Conservation (phyloP, 2,329 filamentous ascomycete genomes). For the Colletotrichum chlorophyti region DNA sequence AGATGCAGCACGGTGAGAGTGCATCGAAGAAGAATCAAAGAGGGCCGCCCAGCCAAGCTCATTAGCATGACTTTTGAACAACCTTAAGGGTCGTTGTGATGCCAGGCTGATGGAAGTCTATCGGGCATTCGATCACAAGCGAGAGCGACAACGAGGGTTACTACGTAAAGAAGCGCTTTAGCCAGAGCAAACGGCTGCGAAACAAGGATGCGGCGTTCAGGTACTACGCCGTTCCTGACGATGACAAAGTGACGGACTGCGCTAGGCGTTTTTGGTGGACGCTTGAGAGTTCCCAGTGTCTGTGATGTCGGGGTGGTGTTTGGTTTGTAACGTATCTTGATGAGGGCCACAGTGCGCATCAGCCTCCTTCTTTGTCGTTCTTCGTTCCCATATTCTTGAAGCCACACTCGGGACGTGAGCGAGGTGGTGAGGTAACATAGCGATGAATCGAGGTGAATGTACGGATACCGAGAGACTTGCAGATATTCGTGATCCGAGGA, state of each 20-base stretch:
- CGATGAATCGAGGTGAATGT: too few relatives aligned
- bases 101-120: slow-evolving; percentile 1
- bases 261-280: slow-evolving; percentile 1
- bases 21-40: not conserved
- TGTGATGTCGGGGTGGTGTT: too few relatives aligned
- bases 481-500: too few relatives aligned
- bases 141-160: slow-evolving; percentile 9
- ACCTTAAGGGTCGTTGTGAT: slow-evolving; percentile 1
- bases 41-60: too few relatives aligned
- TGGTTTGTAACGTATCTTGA: too few relatives aligned
- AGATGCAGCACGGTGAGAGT: not conserved
- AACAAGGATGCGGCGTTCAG: slow-evolving; percentile 18
- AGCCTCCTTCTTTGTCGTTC: too few relatives aligned
- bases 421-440: too few relatives aligned
- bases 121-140: slow-evolving; percentile 12
- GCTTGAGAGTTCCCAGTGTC: not conserved
- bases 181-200: not conserved
- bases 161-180: too few relatives aligned
- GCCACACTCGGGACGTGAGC: too few relatives aligned
- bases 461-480: too few relatives aligned
- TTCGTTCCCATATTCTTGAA: too few relatives aligned
- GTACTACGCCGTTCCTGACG: slow-evolving; percentile 13
- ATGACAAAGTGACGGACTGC: slow-evolving; percentile 8
- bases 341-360: too few relatives aligned
- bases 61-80: slow-evolving; percentile 3